phyloP scores from a whole-genome alignment of 2,329 filamentous ascomycete species.

The Penicillium sp. region DNA sequence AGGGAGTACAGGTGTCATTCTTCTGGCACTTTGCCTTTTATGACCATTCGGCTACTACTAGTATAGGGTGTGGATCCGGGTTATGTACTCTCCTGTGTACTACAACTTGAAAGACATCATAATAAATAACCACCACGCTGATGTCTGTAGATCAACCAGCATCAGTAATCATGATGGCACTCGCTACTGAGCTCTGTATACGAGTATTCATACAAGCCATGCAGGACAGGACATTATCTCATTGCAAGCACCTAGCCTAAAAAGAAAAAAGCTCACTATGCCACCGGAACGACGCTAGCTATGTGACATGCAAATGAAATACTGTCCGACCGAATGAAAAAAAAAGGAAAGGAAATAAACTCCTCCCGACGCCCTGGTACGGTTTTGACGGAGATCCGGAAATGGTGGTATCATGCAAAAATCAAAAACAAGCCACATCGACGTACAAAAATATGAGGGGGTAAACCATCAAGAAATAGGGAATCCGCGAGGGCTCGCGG shows the following conservation, averaged over 20 bases:
- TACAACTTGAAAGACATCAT: no score
- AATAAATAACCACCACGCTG: no score
- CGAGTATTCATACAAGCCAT: neutral
- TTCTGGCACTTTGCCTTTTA: no score
- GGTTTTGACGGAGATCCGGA: neutral
- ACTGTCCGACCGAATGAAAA: neutral
- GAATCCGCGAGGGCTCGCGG: neutral
- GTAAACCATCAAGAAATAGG: neutral
- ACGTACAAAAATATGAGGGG: neutral
- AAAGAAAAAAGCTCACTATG: neutral
- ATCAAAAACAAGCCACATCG: conserved; percentile 1
- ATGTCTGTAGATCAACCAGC: neutral
- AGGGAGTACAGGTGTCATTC: no score
- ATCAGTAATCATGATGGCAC: neutral
- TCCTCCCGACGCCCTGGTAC: neutral
- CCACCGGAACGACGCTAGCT: neutral
- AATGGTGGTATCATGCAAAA: conserved; percentile 12
- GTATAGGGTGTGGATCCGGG: no score
- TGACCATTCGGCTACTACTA: no score
- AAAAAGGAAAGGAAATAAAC: neutral
- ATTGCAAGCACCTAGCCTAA: neutral
- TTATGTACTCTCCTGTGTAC: no score
- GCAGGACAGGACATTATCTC: neutral
- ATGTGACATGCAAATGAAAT: conserved; percentile 3
- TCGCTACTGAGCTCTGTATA: no score